These are phyloP conservation scores for Gardenia jasminoides DNA, from an alignment of 257 asterid genomes.

Conservation along the genomic window DNA sequence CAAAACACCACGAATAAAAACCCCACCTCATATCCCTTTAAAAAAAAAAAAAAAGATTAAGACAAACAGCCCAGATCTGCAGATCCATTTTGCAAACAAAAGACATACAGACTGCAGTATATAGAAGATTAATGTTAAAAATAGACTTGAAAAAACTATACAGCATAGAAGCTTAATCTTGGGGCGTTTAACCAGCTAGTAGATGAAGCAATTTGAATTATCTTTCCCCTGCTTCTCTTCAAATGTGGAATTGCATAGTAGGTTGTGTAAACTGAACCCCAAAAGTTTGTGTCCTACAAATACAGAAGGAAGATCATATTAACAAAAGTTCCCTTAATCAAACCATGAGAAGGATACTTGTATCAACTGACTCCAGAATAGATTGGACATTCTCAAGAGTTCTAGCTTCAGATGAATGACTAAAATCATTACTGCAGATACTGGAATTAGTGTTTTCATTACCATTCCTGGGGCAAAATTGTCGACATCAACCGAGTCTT, in stretches of 20 bases:
- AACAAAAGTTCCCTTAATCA: neutral
- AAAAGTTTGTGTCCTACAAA: slow-evolving; percentile 61
- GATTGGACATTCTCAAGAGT: neutral
- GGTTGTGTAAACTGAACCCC: slow-evolving; percentile 62
- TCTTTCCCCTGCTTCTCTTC: slow-evolving; percentile 52
- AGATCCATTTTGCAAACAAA: neutral
- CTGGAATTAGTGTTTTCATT: neutral
- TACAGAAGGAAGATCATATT: neutral
- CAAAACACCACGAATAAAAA: too few species aligned
- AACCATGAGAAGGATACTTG: neutral
- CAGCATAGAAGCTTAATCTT: slow-evolving; percentile 64
- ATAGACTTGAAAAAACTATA: neutral
- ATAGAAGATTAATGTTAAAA: neutral
- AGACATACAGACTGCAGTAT: neutral
- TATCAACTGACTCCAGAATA: neutral
- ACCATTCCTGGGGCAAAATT: slow-evolving; percentile 55
- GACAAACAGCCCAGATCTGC: neutral
- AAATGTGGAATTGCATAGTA: slow-evolving; percentile 57
- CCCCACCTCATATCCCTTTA: too few species aligned
- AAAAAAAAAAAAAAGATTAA: too few species aligned
- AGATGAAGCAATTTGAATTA: slow-evolving; percentile 54
- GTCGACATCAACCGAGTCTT: slow-evolving; percentile 42
- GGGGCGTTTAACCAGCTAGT: slow-evolving; percentile 60
- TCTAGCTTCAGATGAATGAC: neutral
- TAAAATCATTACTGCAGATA: neutral